Conservation (phyloP, 345 rosid species). For the Punica granatum region DNA sequence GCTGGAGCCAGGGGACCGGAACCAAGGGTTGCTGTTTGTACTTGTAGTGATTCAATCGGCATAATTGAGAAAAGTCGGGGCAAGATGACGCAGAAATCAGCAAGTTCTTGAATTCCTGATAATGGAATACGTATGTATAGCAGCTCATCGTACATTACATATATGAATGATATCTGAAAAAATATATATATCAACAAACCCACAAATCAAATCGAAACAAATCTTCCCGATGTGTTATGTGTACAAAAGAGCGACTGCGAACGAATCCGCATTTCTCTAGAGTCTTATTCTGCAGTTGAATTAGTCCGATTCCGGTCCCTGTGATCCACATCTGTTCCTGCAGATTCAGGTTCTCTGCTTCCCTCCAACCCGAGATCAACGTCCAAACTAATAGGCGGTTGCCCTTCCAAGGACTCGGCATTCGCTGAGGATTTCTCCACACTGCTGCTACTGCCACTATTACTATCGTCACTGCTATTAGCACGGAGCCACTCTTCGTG, state of each 20-base stretch:
- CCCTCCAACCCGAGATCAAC: neutral
- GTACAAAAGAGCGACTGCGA: neutral
- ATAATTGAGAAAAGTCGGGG: neutral
- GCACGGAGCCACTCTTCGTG: conserved; percentile 63
- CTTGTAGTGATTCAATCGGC: too few species aligned
- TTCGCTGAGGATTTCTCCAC: neutral
- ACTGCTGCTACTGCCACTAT: conserved; percentile 10
- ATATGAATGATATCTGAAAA: neutral
- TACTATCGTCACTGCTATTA: conserved; percentile 8
- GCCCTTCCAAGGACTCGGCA: neutral
- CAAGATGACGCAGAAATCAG: neutral
- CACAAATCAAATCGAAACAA: neutral
- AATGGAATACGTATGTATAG: neutral
- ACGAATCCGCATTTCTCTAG: neutral
- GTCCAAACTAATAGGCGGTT: neutral
- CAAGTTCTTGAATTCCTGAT: neutral
- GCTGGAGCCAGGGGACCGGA: too few species aligned
- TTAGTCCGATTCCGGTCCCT: neutral
- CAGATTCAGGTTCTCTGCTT: neutral
- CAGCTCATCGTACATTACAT: neutral
- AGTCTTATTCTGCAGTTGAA: neutral
- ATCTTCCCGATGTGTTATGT: neutral
- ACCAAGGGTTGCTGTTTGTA: too few species aligned
- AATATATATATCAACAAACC: neutral
- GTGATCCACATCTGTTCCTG: neutral